Conservation (phyloP, 371 early-diverging fungal genomes). For the Mucor indicus region DNA sequence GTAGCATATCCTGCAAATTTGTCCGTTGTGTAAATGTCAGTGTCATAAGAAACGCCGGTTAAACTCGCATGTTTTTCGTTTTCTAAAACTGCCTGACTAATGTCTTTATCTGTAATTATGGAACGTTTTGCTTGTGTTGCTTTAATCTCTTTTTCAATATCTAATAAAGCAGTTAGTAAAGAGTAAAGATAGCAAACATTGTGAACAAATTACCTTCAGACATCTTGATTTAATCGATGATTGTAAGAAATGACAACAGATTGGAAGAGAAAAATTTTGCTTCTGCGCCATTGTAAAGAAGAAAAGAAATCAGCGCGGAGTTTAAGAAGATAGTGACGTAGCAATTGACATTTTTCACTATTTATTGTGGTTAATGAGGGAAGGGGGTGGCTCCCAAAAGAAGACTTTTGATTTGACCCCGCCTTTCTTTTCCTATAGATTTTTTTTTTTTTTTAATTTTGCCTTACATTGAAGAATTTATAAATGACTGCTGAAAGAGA, state of each 20-base stretch:
- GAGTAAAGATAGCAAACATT: too few relatives aligned
- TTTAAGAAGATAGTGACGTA: too few relatives aligned
- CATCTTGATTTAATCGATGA: too few relatives aligned
- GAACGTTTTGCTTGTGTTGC: conserved; percentile 58
- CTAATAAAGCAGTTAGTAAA: too few relatives aligned
- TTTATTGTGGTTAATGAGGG: background rate
- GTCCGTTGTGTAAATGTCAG: conserved; percentile 73
- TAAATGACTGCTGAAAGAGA: conserved; percentile 49
- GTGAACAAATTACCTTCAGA: too few relatives aligned
- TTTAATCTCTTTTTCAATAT: conserved; percentile 65
- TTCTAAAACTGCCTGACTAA: conserved; percentile 36
- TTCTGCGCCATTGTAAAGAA: too few relatives aligned
- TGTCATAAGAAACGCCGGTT: conserved; percentile 68
- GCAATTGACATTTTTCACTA: too few relatives aligned
- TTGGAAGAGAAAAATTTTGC: too few relatives aligned
- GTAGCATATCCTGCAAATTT: conserved; percentile 74
- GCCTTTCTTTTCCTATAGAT: background rate
- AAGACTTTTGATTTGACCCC: background rate
- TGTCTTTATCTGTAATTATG: conserved; percentile 37
- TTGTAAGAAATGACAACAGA: too few relatives aligned
- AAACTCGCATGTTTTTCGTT: conserved; percentile 56
- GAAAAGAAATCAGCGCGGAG: too few relatives aligned
- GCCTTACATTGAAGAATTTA: conserved; percentile 5
- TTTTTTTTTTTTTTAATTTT: background rate
- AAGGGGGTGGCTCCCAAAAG: background rate